Percentiles rank a stretch among this genome's conserved stretches.
Conservation (phyloP, 1,284 basidiomycete genomes). For the Volvariella surrecta region DNA sequence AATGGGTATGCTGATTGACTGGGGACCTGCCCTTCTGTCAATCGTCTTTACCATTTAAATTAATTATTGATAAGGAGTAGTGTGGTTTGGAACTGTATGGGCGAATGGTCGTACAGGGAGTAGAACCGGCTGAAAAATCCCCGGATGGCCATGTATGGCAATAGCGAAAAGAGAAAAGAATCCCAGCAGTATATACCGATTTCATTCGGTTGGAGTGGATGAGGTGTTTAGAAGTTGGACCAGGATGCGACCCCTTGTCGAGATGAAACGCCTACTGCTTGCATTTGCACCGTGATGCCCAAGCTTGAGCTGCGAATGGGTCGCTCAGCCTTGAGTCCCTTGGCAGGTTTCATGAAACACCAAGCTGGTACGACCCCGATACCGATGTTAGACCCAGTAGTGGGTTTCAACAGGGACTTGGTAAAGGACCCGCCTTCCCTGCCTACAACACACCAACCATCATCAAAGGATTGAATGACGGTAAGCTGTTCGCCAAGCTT, state of each 20-base stretch:
- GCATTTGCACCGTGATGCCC: conserved; percentile 49
- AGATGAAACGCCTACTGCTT: conserved; percentile 25
- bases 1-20: no score
- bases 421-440: conserved; percentile 31
- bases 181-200: no score
- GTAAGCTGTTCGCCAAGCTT: conserved; percentile 47
- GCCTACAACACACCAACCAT: conserved; percentile 70
- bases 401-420: conserved; percentile 30
- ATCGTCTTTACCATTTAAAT: no score
- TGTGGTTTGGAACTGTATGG: not conserved
- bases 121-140: conserved; percentile 1
- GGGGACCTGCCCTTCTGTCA: no score
- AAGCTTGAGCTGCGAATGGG: conserved; percentile 55
- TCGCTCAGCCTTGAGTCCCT: conserved; percentile 48
- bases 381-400: conserved; percentile 27
- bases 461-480: conserved; percentile 55
- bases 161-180: no score
- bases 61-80: no score
- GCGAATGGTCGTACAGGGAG: not conserved
- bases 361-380: conserved; percentile 65
- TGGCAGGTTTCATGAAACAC: conserved; percentile 57
- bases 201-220: no score
- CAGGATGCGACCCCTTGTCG: conserved; percentile 53
- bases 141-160: no score
- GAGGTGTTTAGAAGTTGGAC: conserved; percentile 46